These are phyloP conservation scores for Juncus effusus DNA, from an alignment of 176 grass and related monocot species.

Conservation along the genomic window DNA sequence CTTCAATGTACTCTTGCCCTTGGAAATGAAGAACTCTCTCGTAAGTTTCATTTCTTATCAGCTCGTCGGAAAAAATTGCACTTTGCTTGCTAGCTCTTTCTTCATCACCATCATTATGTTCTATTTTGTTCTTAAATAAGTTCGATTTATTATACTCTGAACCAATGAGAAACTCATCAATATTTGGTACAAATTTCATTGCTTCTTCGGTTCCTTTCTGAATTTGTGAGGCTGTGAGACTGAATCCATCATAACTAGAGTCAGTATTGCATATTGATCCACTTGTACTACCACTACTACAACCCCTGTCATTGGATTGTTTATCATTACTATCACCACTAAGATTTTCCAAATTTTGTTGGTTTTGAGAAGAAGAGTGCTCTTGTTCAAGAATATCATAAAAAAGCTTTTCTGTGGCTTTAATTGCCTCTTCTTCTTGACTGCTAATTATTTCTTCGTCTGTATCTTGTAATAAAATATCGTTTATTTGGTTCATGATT, in stretches of 20 bases:
- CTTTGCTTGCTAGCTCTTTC: slow-evolving; percentile 34
- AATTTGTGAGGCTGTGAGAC: slow-evolving; percentile 25
- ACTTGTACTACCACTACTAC: background rate
- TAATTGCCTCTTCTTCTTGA: slow-evolving; percentile 28
- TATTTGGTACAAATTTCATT: slow-evolving; percentile 35
- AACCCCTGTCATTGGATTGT: background rate
- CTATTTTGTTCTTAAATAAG: slow-evolving; percentile 9
- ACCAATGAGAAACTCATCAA: slow-evolving; percentile 40
- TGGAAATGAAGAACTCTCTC: slow-evolving; percentile 38
- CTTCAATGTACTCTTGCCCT: slow-evolving; percentile 17
- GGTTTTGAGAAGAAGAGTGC: slow-evolving; percentile 3
- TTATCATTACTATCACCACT: slow-evolving; percentile 14
- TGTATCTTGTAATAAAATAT: slow-evolving; percentile 36
- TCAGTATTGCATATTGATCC: background rate
- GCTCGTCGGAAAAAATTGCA: slow-evolving; percentile 29
- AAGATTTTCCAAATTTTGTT: background rate
- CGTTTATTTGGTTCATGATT: slow-evolving; percentile 30
- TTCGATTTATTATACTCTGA: slow-evolving; percentile 9
- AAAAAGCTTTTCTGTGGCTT: slow-evolving; percentile 38
- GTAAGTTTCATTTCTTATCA: slow-evolving; percentile 30
- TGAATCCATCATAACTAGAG: background rate
- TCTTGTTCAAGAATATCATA: slow-evolving; percentile 33
- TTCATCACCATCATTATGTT: slow-evolving; percentile 17
- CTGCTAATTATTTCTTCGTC: slow-evolving; percentile 16
- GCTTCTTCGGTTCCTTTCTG: slow-evolving; percentile 37